Percentiles rank a stretch among this genome's conserved stretches.
These are phyloP conservation scores for Noccaea bulbosa DNA, from an alignment of 345 rosid genomes.

Conservation along the genomic window DNA sequence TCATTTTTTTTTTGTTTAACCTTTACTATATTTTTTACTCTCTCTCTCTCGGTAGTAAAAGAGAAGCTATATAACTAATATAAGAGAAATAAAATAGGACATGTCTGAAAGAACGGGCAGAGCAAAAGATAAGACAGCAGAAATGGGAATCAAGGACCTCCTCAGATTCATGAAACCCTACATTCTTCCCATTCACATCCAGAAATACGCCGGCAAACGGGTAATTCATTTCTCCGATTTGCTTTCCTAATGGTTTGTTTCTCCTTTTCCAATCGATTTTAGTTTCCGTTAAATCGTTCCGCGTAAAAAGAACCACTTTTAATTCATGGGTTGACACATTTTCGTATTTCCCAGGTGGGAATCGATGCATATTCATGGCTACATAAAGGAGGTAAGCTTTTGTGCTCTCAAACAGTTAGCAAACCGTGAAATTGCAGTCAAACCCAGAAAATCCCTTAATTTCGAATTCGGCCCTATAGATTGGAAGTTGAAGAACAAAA, in stretches of 20 bases:
- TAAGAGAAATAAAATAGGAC: background rate
- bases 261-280: background rate
- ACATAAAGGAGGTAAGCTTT: conserved; percentile 82
- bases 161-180: conserved; percentile 90
- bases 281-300: background rate
- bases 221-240: conserved; percentile 39
- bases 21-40: background rate
- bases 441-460: background rate
- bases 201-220: conserved; percentile 76
- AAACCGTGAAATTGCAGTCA: conserved; percentile 1
- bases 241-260: background rate
- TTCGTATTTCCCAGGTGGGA: conserved; percentile 65
- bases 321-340: background rate
- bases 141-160: conserved; percentile 89
- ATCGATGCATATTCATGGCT: conserved; percentile 96
- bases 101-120: conserved; percentile 26
- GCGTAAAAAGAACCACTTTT: conserved; percentile 24
- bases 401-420: background rate
- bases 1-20: background rate
- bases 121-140: conserved; percentile 30
- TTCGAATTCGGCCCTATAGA: background rate
- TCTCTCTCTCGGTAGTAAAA: background rate
- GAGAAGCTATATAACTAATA: conserved; percentile 9
- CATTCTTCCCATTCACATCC: conserved; percentile 70
- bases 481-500: background rate